Conservation (phyloP, 2,329 filamentous ascomycete species). For the Emydomyces testavorans region DNA sequence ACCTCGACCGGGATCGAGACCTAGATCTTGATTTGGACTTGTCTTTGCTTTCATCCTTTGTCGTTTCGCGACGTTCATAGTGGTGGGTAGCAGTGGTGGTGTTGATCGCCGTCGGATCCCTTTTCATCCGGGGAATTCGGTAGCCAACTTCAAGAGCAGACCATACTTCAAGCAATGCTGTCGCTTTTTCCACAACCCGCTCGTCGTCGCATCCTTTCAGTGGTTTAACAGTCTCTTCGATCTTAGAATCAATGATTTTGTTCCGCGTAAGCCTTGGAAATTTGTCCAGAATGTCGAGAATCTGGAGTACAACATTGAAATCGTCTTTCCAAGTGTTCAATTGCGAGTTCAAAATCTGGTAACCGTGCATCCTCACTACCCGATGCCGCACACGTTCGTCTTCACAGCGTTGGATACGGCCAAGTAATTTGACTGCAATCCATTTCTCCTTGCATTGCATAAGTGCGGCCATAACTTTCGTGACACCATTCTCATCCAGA, state of each 20-base stretch:
- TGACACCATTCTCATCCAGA: conserved; percentile 70
- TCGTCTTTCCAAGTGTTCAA: conserved; percentile 80
- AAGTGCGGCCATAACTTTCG: conserved; percentile 89
- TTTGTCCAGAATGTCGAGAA: conserved; percentile 76
- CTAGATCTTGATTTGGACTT: conserved; percentile 38
- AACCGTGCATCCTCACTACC: conserved; percentile 93
- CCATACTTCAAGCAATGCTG: conserved; percentile 68
- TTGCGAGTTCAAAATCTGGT: conserved; percentile 82
- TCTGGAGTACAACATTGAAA: conserved; percentile 75
- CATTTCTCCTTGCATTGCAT: conserved; percentile 99
- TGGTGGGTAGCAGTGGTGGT: conserved; percentile 50
- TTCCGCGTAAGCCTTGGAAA: conserved; percentile 84
- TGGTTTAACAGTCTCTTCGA: conserved; percentile 66
- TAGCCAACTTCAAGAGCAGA: conserved; percentile 81
- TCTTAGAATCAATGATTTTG: conserved; percentile 93
- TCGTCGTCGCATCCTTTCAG: conserved; percentile 59
- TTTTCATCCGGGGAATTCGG: conserved; percentile 80
- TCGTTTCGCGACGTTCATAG: conserved; percentile 45
- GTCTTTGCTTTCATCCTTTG: conserved; percentile 40
- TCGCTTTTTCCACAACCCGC: conserved; percentile 60
- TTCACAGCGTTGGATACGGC: conserved; percentile 74
- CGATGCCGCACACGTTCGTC: conserved; percentile 78
- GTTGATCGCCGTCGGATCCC: conserved; percentile 52
- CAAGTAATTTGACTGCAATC: conserved; percentile 91
- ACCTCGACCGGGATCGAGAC: conserved; percentile 40